A percentile compares a stretch with the other conserved stretches of the same genome.
Evolutionary conservation across 139 green algal species (phyloP).

Genomic region (Volvox reticuliferus): DNA sequence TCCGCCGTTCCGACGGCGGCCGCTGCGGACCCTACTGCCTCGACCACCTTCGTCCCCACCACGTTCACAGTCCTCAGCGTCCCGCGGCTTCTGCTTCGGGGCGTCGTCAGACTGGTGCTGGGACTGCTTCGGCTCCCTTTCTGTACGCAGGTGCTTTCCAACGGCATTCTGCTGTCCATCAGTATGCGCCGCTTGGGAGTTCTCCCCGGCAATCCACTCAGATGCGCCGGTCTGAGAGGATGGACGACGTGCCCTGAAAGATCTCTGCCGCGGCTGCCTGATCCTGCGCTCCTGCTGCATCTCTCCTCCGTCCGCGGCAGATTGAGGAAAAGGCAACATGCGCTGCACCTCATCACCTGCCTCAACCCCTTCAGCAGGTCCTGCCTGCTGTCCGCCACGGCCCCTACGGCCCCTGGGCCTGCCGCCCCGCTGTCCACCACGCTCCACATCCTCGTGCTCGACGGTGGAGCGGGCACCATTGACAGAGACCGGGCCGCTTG

Average conservation of each 20-base stretch:
- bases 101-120: neutral
- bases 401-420: neutral
- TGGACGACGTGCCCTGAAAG: neutral
- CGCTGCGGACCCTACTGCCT: neutral
- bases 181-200: neutral
- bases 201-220: neutral
- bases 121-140: neutral
- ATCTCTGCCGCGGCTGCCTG: slow-evolving; percentile 14
- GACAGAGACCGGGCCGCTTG: neutral
- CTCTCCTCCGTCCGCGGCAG: neutral
- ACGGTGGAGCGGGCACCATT: neutral
- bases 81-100: neutral
- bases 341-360: neutral
- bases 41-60: neutral
- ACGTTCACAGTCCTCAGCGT: neutral
- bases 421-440: slow-evolving; percentile 14
- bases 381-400: neutral
- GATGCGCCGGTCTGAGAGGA: neutral
- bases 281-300: neutral
- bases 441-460: slow-evolving; percentile 3
- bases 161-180: neutral
- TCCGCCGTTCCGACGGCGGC: neutral
- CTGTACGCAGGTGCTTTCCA: slow-evolving; percentile 9
- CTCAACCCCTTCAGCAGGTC: neutral
- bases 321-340: neutral